Conservation (phyloP, 2,329 filamentous ascomycete species). For the Aspergillus thermomutatus region DNA sequence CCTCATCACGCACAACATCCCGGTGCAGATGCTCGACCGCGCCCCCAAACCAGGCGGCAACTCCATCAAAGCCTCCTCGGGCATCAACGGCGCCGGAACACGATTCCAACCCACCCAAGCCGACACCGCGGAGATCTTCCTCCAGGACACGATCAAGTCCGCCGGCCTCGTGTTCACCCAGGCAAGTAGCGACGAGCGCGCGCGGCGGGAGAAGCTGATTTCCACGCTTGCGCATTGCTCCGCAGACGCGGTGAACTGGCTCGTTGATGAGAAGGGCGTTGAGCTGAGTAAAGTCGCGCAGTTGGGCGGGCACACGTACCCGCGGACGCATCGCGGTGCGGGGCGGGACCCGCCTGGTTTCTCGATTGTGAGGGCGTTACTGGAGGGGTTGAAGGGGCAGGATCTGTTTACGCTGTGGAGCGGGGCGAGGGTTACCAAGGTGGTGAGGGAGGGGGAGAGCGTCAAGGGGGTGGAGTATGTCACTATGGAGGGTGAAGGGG, state of each 20-base stretch:
- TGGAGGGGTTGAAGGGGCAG: constrained; percentile 50
- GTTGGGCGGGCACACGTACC: constrained; percentile 57
- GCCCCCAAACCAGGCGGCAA: constrained; percentile 61
- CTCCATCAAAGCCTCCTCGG: constrained; percentile 64
- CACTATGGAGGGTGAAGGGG: constrained; percentile 9
- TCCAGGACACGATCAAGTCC: constrained; percentile 56
- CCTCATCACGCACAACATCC: constrained; percentile 51
- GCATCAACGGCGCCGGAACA: constrained; percentile 62
- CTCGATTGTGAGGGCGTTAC: constrained; percentile 54
- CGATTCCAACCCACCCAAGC: constrained; percentile 50
- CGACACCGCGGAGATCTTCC: constrained; percentile 44
- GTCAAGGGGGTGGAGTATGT: constrained; percentile 55
- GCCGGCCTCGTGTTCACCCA: constrained; percentile 43
- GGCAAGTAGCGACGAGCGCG: constrained; percentile 28
- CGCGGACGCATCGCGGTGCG: constrained; percentile 57
- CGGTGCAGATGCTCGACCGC: constrained; percentile 59
- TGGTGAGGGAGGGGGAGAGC: constrained; percentile 37
- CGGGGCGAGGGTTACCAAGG: constrained; percentile 51
- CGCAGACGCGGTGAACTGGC: constrained; percentile 53
- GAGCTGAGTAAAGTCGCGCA: constrained; percentile 58
- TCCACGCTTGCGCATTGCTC: constrained; percentile 49
- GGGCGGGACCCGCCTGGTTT: constrained; percentile 56
- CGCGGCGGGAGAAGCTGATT: constrained; percentile 45
- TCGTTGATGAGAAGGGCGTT: constrained; percentile 55
- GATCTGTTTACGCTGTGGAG: constrained; percentile 53